Conservation (phyloP, 2,329 filamentous ascomycete genomes). For the Zymoseptoria crescenta region DNA sequence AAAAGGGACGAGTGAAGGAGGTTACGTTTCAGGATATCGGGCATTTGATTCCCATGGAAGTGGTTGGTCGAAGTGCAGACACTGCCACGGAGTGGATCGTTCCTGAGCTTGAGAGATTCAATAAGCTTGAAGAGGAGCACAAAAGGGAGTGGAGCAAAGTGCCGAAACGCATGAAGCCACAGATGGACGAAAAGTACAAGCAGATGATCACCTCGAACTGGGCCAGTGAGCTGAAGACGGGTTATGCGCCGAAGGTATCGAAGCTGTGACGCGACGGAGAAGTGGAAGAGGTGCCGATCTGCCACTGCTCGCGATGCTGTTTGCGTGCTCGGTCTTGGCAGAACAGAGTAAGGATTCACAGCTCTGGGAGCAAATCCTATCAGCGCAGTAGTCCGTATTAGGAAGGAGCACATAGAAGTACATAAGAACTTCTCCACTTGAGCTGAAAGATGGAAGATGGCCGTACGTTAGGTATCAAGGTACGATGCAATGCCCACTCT, state of each 20-base stretch:
- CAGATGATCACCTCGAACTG: conserved; percentile 7
- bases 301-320: too few species aligned
- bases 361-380: too few species aligned
- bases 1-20: conserved; percentile 59
- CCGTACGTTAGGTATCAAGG: background rate
- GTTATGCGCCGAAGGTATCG: background rate
- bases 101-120: conserved; percentile 30
- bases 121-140: conserved; percentile 20
- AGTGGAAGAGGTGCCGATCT: too few species aligned
- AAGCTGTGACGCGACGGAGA: too few species aligned
- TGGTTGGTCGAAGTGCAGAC: conserved; percentile 59
- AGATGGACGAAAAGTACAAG: conserved; percentile 24
- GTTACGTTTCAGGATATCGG: conserved; percentile 59
- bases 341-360: too few species aligned
- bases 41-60: conserved; percentile 80
- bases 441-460: too few species aligned
- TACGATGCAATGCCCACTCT: background rate
- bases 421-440: too few species aligned
- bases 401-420: too few species aligned
- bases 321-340: too few species aligned
- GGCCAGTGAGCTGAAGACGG: background rate
- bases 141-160: conserved; percentile 23
- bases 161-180: conserved; percentile 20
- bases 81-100: conserved; percentile 32
- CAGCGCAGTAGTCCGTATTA: too few species aligned